These are phyloP conservation scores for Pichia ethanolica DNA, from an alignment of 805 yeast genomes.

Conservation along the genomic window DNA sequence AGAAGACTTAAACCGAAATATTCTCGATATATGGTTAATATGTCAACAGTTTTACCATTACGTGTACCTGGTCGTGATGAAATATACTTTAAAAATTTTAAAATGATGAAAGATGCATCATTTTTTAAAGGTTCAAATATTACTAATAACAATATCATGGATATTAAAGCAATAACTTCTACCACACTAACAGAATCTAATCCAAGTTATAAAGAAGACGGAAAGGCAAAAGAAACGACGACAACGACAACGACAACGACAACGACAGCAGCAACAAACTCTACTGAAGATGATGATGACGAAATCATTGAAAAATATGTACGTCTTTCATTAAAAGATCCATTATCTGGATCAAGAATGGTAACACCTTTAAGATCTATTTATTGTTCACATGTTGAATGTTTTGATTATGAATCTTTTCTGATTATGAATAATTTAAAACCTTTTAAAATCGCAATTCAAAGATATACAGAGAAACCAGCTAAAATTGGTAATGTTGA, in stretches of 20 bases:
- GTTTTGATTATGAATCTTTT: conserved; percentile 29
- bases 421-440: conserved; percentile 21
- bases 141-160: too few species aligned
- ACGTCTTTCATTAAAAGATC: conserved; percentile 27
- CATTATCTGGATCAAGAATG: conserved; percentile 25
- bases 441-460: conserved; percentile 23
- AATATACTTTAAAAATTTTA: too few species aligned
- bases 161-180: too few species aligned
- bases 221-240: too few species aligned
- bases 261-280: neutral
- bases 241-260: neutral
- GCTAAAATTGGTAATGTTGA: conserved; percentile 13
- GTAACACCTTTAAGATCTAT: conserved; percentile 25
- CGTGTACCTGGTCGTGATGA: neutral
- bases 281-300: conserved; percentile 11
- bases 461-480: conserved; percentile 11
- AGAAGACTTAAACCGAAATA: conserved; percentile 9
- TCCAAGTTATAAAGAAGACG: too few species aligned
- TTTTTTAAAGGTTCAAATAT: too few species aligned
- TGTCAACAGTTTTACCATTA: conserved; percentile 10
- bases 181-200: too few species aligned
- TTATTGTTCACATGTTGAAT: conserved; percentile 30
- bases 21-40: conserved; percentile 11
- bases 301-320: conserved; percentile 24
- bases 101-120: neutral